Evolutionary conservation across 2,329 filamentous ascomycete species (phyloP), one percentile per base, ranked within the genome.

Genomic region (Hymenoscyphus infarciens): DNA sequence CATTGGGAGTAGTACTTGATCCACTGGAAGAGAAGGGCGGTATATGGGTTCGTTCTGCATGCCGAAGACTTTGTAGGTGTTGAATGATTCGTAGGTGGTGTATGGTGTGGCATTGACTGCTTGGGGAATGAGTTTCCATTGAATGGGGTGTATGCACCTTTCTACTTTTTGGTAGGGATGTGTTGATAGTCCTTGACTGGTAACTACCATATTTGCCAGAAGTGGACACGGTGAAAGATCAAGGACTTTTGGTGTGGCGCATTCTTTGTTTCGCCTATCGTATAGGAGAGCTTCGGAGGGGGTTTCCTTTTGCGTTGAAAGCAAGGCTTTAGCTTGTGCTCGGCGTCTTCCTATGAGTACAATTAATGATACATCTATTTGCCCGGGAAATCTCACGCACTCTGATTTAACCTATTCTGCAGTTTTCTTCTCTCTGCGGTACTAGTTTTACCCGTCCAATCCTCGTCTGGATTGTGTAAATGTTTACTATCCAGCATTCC

Each of bases 401-500:
- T 63, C 57, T 73, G 69, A 53, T 72, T 70, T 55, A 73, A 57
- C 1, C 67, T 63, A 63, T 73, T 73, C 59, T 74, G 69, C 15
- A 68, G 55, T 57, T 68, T 68, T 39, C 69, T 67, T 27, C 69
- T 68, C 61, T 71, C 64, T 0, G 65, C 64, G 1, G 69, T 68
- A 59, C 69, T 72, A 3, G 68, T 73, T 7, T 73, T 67, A 5
- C 74, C 74, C 1, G 71, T 76, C 74, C 74, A 76, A 58, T 76
- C 74, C 45, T 76, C 74, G 15, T 56, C 56, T 10, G 57, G 53
- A 19, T 61, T 60, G 27, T 60, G 39, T 16, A 67, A 42, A 19
- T 67, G 63, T 7, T 45, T 57, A n/a, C 56, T 42, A 45, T 68
- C 64, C 2, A 55, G 56, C 66, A 69, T 69, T 2, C 61, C 59